These are phyloP conservation scores for Fusarium sp. DNA, from an alignment of 2,329 filamentous ascomycete genomes.

Conservation along the genomic window DNA sequence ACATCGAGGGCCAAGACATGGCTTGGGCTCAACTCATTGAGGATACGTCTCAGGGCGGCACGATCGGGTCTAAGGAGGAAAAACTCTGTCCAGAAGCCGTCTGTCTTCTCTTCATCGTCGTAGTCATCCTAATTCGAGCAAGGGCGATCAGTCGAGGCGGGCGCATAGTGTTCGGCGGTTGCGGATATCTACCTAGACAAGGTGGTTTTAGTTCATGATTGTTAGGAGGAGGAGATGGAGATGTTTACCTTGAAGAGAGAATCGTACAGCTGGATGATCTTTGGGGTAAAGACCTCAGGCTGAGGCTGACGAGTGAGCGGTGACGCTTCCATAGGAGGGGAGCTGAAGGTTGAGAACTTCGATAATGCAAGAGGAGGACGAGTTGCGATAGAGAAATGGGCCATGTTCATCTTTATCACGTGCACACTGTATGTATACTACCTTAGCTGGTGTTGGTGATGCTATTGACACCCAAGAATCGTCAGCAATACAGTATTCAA, in stretches of 20 bases:
- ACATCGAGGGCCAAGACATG: constrained; percentile 81
- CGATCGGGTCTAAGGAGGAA: constrained; percentile 89
- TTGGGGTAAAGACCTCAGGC: constrained; percentile 91
- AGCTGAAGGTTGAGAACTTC: constrained; percentile 16
- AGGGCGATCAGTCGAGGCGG: constrained; percentile 46
- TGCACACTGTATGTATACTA: constrained; percentile 13
- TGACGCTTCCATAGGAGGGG: constrained; percentile 79
- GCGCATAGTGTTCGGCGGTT: constrained; percentile 26
- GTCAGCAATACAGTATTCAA: constrained; percentile 3
- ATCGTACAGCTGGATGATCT: constrained; percentile 91
- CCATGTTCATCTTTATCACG: constrained; percentile 21
- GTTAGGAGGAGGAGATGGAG: constrained; percentile 20
- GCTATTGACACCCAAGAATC: constrained; percentile 3
- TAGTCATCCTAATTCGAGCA: constrained; percentile 65
- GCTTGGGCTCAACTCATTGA: constrained; percentile 77
- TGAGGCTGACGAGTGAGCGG: constrained; percentile 92
- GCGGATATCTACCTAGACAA: constrained; percentile 43
- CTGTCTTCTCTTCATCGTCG: constrained; percentile 75
- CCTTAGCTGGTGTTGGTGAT: constrained; percentile 2
- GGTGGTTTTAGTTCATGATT: constrained; percentile 30
- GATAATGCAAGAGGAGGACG: constrained; percentile 24
- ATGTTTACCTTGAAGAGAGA: constrained; percentile 76
- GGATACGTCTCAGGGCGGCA: constrained; percentile 71
- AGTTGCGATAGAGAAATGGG: constrained; percentile 35
- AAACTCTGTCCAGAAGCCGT: constrained; percentile 96